Percentiles rank a stretch among this genome's conserved stretches.
Evolutionary conservation across 768 basidiomycete species (phyloP).

Genomic region (Clathrus columnatus): DNA sequence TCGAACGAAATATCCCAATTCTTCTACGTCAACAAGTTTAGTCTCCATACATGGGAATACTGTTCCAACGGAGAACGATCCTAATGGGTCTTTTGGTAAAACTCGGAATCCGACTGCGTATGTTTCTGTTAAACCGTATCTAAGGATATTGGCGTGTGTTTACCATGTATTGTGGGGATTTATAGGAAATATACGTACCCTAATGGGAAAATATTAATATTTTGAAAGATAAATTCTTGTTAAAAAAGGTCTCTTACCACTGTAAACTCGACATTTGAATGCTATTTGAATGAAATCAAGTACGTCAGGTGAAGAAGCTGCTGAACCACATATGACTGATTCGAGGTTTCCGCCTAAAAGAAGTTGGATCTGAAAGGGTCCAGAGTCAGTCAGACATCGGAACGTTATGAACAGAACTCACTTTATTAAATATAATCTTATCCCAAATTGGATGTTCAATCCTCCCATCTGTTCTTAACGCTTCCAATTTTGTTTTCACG

Average conservation of each 20-base stretch:
- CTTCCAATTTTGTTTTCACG: conserved; percentile 63
- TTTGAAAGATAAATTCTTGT: too few relatives aligned
- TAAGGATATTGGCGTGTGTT: too few relatives aligned
- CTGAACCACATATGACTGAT: conserved; percentile 71
- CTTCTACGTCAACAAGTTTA: conserved; percentile 84
- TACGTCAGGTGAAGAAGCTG: conserved; percentile 79
- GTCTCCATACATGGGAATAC: conserved; percentile 68
- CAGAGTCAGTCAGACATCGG: neutral
- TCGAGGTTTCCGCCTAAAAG: conserved; percentile 73
- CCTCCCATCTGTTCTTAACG: conserved; percentile 59
- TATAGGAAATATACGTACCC: too few relatives aligned
- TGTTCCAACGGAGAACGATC: conserved; percentile 75
- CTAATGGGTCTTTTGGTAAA: conserved; percentile 49
- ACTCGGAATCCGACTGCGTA: conserved; percentile 51
- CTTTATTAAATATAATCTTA: conserved; percentile 86
- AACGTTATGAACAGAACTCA: conserved; percentile 21
- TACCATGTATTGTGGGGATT: conserved; percentile 9
- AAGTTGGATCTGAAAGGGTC: conserved; percentile 57
- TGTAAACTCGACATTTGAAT: conserved; percentile 60
- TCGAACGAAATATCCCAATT: conserved; percentile 67
- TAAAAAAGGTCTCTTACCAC: too few relatives aligned
- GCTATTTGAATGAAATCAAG: conserved; percentile 87
- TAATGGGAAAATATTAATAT: too few relatives aligned
- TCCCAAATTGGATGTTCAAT: conserved; percentile 81
- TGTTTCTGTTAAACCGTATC: conserved; percentile 89